A percentile compares a stretch with the other conserved stretches of the same genome.
Evolutionary conservation across 75 land plant genomes (phyloP).

Genomic region (Larix kaempferi): DNA sequence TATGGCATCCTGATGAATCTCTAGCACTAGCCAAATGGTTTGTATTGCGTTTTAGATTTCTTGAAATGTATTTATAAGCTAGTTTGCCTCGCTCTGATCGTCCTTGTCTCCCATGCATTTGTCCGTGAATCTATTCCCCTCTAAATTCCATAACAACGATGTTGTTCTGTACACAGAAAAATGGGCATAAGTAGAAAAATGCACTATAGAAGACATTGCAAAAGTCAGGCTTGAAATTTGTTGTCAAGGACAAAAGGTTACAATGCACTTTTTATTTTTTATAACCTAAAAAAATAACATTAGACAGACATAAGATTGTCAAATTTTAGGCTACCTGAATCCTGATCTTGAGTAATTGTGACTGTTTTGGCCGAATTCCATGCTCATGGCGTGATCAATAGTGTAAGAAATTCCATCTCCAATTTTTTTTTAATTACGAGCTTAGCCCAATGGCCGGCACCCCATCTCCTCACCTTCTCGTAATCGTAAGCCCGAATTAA

Average conservation of each 20-base stretch:
- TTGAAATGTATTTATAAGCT: too few relatives aligned
- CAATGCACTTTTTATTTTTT: background rate
- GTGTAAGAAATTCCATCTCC: too few relatives aligned
- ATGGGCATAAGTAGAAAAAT: background rate
- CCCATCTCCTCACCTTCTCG: too few relatives aligned
- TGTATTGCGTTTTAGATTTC: too few relatives aligned
- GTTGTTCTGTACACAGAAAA: background rate
- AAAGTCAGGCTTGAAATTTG: background rate
- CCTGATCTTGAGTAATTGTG: slow-evolving; percentile 5
- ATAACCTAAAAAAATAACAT: background rate
- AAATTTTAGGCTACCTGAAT: background rate
- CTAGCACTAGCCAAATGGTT: too few relatives aligned
- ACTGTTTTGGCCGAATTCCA: background rate
- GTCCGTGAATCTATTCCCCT: slow-evolving; percentile 14
- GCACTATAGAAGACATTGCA: too few relatives aligned
- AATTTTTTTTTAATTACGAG: too few relatives aligned
- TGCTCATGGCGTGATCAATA: slow-evolving; percentile 1
- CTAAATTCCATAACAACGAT: too few relatives aligned
- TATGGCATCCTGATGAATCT: too few relatives aligned
- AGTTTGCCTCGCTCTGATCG: slow-evolving; percentile 21
- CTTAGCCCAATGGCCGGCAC: too few relatives aligned
- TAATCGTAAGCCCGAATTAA: too few relatives aligned
- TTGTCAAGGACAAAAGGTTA: background rate
- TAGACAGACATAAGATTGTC: background rate
- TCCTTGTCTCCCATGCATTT: slow-evolving; percentile 16